Conservation (phyloP, 2,329 filamentous ascomycete species). For the Fusarium longipes region DNA sequence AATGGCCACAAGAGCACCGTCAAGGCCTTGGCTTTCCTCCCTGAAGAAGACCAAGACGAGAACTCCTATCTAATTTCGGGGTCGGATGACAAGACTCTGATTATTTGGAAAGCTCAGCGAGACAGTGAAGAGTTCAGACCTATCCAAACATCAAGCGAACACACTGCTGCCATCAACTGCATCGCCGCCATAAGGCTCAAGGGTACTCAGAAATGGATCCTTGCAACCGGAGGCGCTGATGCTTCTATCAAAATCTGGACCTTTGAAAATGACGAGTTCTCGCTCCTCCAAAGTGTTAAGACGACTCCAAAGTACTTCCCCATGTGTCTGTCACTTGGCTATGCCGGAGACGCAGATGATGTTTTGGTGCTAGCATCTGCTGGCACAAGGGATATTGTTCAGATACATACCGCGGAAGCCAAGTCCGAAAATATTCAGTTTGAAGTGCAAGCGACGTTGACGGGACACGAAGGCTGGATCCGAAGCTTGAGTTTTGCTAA, state of each 20-base stretch:
- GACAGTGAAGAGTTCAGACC: slow-evolving; percentile 51
- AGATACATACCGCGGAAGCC: slow-evolving; percentile 75
- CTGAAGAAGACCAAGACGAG: slow-evolving; percentile 57
- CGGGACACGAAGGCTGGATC: slow-evolving; percentile 95
- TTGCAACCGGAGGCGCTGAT: slow-evolving; percentile 86
- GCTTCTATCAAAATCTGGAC: slow-evolving; percentile 78
- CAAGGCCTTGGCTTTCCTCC: slow-evolving; percentile 85
- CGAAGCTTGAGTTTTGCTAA: slow-evolving; percentile 82
- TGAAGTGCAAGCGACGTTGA: slow-evolving; percentile 77
- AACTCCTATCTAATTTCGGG: slow-evolving; percentile 77
- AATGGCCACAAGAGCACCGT: slow-evolving; percentile 82
- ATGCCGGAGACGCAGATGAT: slow-evolving; percentile 63
- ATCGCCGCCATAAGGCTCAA: slow-evolving; percentile 59
- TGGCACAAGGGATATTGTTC: slow-evolving; percentile 84
- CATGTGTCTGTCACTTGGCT: slow-evolving; percentile 76
- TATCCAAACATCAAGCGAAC: slow-evolving; percentile 68
- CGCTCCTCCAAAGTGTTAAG: slow-evolving; percentile 75
- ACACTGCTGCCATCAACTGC: slow-evolving; percentile 81
- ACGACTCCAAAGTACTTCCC: slow-evolving; percentile 86
- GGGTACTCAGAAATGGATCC: slow-evolving; percentile 54
- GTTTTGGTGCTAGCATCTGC: slow-evolving; percentile 81
- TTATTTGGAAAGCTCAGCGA: slow-evolving; percentile 70
- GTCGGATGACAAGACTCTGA: slow-evolving; percentile 81
- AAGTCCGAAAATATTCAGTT: slow-evolving; percentile 63
- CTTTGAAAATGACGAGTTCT: slow-evolving; percentile 61